Evolutionary conservation across 352 stramenopile species (phyloP).

Genomic region (Phytophthora pinifolia): DNA sequence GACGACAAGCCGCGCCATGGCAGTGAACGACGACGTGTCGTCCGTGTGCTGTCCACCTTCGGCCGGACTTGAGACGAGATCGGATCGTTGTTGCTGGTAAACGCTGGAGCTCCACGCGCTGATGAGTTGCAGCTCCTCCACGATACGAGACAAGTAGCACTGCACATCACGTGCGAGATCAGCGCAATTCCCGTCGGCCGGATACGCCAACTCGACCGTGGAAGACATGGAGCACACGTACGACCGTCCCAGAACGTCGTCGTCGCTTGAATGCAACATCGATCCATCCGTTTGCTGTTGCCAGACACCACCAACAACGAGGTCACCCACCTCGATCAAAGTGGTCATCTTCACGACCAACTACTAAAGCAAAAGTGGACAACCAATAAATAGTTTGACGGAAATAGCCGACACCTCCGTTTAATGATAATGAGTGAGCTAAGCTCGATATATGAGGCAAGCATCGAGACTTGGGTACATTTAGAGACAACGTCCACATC

Average conservation of each 20-base stretch:
- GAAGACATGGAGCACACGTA: conserved; percentile 41
- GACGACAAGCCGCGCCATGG: conserved; percentile 23
- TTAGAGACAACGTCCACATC: not conserved
- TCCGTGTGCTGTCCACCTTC: conserved; percentile 1
- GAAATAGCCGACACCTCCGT: conserved; percentile 1
- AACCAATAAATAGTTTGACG: not conserved
- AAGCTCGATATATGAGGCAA: too few species aligned
- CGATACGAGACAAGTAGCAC: conserved; percentile 50
- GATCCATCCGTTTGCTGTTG: not conserved
- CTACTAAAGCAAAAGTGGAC: too few species aligned
- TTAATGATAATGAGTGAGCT: not conserved
- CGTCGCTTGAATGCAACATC: not conserved
- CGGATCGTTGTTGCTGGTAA: conserved; percentile 9
- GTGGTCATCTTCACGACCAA: conserved; percentile 8
- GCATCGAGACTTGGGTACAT: too few species aligned
- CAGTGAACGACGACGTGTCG: conserved; percentile 11
- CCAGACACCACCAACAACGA: not conserved
- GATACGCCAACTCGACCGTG: conserved; percentile 37
- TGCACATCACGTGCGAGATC: conserved; percentile 41
- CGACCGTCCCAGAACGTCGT: conserved; percentile 15
- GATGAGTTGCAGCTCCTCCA: conserved; percentile 54
- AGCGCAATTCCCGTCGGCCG: conserved; percentile 6
- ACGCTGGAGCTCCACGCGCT: conserved; percentile 37
- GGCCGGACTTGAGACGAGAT: not conserved
- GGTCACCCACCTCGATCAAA: conserved; percentile 4